phyloP scores from a whole-genome alignment of 768 basidiomycete species.

The Suillus ampliporus region DNA sequence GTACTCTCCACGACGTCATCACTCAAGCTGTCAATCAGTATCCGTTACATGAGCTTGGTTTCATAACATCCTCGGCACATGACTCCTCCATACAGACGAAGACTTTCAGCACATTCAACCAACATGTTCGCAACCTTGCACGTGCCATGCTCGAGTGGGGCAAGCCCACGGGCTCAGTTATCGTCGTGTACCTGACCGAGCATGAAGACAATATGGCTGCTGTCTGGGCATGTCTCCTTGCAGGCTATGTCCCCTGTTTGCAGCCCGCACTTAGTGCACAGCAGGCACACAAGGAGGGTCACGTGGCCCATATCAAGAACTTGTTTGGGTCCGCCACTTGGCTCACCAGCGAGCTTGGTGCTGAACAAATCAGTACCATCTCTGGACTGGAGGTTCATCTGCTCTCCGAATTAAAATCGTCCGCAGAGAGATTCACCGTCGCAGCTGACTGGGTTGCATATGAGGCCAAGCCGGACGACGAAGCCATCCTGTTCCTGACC shows the following conservation, averaged over 20 bases:
- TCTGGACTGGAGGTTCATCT: constrained; percentile 30
- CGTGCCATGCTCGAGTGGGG: constrained; percentile 29
- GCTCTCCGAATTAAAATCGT: constrained; percentile 26
- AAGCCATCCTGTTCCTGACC: constrained; percentile 43
- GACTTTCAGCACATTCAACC: constrained; percentile 27
- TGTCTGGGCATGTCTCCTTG: constrained; percentile 37
- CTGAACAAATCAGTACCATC: constrained; percentile 30
- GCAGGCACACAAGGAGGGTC: constrained; percentile 36
- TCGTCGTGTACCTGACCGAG: constrained; percentile 37
- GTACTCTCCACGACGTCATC: constrained; percentile 30
- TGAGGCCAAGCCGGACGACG: constrained; percentile 30
- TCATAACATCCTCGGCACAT: constrained; percentile 36
- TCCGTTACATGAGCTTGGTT: constrained; percentile 31
- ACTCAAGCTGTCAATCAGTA: constrained; percentile 26
- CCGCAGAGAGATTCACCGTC: constrained; percentile 11
- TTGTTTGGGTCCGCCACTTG: constrained; percentile 36
- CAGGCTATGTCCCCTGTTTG: constrained; percentile 37
- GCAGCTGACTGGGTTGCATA: constrained; percentile 25
- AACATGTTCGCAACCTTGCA: constrained; percentile 23
- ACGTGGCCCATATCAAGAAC: constrained; percentile 34
- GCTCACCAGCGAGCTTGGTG: constrained; percentile 36
- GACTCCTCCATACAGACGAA: constrained; percentile 34
- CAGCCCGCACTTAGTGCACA: constrained; percentile 40
- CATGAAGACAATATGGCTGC: constrained; percentile 41
- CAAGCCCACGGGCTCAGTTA: constrained; percentile 30